These are phyloP conservation scores for Globisporangium middletonii DNA, from an alignment of 352 stramenopile species.

Conservation along the genomic window DNA sequence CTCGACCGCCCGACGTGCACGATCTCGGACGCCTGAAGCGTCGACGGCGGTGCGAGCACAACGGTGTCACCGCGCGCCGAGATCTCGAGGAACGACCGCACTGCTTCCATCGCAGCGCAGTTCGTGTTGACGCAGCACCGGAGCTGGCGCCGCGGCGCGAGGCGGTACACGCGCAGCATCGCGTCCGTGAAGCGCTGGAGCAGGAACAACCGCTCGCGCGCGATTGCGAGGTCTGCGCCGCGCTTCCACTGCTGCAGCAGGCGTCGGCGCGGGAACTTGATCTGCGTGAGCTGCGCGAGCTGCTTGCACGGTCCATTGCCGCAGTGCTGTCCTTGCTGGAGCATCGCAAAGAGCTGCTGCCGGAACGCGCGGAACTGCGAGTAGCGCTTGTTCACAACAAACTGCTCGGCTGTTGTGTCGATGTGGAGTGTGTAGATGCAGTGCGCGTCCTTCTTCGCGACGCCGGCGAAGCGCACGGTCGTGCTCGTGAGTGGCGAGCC, in stretches of 20 bases:
- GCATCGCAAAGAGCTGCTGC: constrained; percentile 26
- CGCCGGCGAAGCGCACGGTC: constrained; percentile 35
- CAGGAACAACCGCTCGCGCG: constrained; percentile 24
- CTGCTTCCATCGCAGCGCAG: constrained; percentile 33
- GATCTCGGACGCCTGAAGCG: too few relatives aligned
- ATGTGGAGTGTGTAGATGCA: constrained; percentile 55
- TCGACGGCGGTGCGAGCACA: neutral
- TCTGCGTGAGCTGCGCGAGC: constrained; percentile 26
- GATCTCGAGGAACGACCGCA: constrained; percentile 49
- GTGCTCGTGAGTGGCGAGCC: constrained; percentile 25
- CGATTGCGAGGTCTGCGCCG: constrained; percentile 24
- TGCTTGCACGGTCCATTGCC: constrained; percentile 35
- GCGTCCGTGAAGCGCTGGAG: constrained; percentile 53
- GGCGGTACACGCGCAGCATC: constrained; percentile 44
- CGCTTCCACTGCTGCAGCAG: constrained; percentile 13
- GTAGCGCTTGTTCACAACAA: constrained; percentile 58
- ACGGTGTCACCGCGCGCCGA: constrained; percentile 15
- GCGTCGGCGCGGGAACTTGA: constrained; percentile 57
- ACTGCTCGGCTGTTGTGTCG: constrained; percentile 40
- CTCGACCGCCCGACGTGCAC: too few relatives aligned
- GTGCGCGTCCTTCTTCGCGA: constrained; percentile 30
- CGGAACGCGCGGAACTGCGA: constrained; percentile 68
- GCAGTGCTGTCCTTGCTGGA: constrained; percentile 21
- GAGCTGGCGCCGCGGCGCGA: constrained; percentile 35
- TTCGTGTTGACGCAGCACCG: constrained; percentile 52